Base-by-base conservation (phyloP, 345 rosid species). In the Aurinia saxatilis region DNA sequence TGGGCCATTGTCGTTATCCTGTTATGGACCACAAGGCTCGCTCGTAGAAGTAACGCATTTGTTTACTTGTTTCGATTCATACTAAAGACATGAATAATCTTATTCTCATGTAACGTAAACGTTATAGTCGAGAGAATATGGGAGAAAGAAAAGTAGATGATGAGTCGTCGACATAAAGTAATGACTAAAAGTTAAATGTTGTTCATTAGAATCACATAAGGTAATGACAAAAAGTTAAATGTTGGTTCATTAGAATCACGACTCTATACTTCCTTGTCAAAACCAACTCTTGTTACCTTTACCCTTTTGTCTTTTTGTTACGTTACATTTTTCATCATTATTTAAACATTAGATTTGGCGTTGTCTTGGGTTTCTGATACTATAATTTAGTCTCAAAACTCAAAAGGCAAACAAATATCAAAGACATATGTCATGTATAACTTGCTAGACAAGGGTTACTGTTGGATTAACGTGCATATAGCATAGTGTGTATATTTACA, bases 1-100 rank as follows among this genome's bases (percentile, higher is more conserved):
- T 60, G 61, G 66, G 67, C 61, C 68, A 38, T 12, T 42, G 44
- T 70, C 63, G 74, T 54, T 54, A 70, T 70, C 68, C 0, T 14
- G 9, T 18, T 15, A 10, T 0, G 65, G 59, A 63, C 75, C 70
- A 63, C 60, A 1, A 21, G 5, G 25, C n/a, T n/a, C n/a, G 55
- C 40, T 70, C 74, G 74, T 63, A 55, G 30, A 44, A 68, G 39
- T 25, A 44, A 60, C 62, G 73, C 67, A 44, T 7, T 7, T 6
- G 17, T 17, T 4, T 2, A 12, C 17, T 12, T 31, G 33, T 40
- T 23, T n/a, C 10, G n/a, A n/a, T 21, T 21, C 25, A 21, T 21
- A 21, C n/a, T n/a, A n/a, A n/a, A n/a, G n/a, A n/a, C n/a, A n/a
- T n/a, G n/a, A n/a, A n/a, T n/a, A n/a, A n/a, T n/a, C n/a, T 21